phyloP scores from a whole-genome alignment of 2,329 filamentous ascomycete genomes.

The Aureobasidium sp. region DNA sequence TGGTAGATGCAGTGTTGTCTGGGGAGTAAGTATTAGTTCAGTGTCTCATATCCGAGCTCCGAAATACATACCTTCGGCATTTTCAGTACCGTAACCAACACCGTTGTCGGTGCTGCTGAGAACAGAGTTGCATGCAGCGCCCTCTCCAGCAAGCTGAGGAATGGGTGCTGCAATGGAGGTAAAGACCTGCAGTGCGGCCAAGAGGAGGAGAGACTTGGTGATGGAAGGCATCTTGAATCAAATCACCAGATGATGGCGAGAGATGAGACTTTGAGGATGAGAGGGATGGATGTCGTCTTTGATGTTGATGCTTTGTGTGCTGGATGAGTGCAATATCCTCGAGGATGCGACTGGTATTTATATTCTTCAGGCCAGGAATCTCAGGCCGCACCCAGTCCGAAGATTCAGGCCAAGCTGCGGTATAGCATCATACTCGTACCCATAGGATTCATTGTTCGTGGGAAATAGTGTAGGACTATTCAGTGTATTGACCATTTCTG shows the following conservation, averaged over 20 bases:
- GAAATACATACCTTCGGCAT: constrained; percentile 16
- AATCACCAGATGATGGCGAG: neutral
- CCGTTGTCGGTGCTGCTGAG: constrained; percentile 17
- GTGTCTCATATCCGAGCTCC: no score
- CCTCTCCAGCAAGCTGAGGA: constrained; percentile 19
- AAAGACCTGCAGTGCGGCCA: neutral
- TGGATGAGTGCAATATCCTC: neutral
- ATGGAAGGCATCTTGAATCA: constrained; percentile 5
- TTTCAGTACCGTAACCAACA: constrained; percentile 18
- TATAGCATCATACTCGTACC: neutral
- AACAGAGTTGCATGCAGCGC: constrained; percentile 17
- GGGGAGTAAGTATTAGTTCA: no score
- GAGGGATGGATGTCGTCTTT: neutral
- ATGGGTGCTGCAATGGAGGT: constrained; percentile 14
- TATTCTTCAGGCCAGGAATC: no score
- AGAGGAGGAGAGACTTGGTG: neutral
- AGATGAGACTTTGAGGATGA: neutral
- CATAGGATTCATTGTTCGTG: neutral
- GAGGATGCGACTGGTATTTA: neutral
- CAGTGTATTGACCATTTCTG: neutral
- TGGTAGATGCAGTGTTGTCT: constrained; percentile 11
- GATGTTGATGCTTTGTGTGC: neutral
- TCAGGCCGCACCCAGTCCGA: no score
- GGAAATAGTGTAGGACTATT: neutral
- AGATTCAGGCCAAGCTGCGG: neutral